Percentiles rank a stretch among this genome's conserved stretches.
phyloP scores from a whole-genome alignment of 768 basidiomycete genomes.

The Rhodosporidiobolus sp. region DNA sequence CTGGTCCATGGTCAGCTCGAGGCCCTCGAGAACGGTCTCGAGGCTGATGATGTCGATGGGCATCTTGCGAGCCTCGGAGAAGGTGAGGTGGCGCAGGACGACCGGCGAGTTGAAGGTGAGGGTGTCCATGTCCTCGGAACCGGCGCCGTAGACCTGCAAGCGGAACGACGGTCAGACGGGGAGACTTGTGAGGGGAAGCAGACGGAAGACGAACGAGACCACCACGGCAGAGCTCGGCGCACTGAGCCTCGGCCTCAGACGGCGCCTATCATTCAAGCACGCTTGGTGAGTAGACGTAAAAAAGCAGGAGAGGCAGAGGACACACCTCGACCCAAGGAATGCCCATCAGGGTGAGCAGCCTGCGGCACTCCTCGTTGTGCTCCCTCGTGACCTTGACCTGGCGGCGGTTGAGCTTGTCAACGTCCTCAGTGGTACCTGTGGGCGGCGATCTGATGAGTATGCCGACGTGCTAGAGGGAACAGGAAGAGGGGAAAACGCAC shows the following conservation, averaged over 20 bases:
- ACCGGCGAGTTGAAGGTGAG: conserved; percentile 91
- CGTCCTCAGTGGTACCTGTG: conserved; percentile 77
- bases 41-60: conserved; percentile 92
- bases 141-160: conserved; percentile 84
- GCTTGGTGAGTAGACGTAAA: not conserved
- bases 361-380: conserved; percentile 92
- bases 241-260: conserved; percentile 97
- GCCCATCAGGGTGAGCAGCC: conserved; percentile 85
- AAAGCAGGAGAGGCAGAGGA: conserved; percentile 19
- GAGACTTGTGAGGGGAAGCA: not conserved
- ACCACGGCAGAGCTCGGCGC: conserved; percentile 93
- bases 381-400: conserved; percentile 92
- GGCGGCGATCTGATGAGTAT: too few relatives aligned
- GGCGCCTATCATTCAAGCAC: conserved; percentile 64
- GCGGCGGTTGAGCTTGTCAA: conserved; percentile 82
- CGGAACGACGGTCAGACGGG: not conserved
- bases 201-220: conserved; percentile 63
- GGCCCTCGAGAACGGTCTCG: conserved; percentile 74
- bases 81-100: conserved; percentile 90
- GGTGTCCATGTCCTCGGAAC: conserved; percentile 99
- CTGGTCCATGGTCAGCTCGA: conserved; percentile 88
- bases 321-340: conserved; percentile 89
- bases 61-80: conserved; percentile 94
- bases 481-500: conserved; percentile 47
- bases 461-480: too few relatives aligned